Evolutionary conservation across 1,284 basidiomycete species (phyloP).

Genomic region (Trametes polyzona): DNA sequence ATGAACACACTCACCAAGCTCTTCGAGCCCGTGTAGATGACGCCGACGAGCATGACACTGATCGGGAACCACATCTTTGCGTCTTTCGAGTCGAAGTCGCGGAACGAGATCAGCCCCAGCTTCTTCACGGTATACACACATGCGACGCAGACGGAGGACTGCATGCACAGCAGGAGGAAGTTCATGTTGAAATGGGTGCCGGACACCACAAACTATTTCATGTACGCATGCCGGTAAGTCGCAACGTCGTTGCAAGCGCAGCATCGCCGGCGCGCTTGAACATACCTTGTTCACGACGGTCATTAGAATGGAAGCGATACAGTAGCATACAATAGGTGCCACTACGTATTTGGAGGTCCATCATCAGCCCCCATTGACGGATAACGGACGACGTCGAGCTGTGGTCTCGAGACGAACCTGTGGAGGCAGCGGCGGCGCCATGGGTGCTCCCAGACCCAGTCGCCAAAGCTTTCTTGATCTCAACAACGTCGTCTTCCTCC

Average conservation of each 20-base stretch:
- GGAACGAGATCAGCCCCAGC: slow-evolving; percentile 86
- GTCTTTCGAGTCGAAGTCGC: slow-evolving; percentile 84
- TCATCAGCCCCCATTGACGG: not conserved
- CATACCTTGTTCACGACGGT: slow-evolving; percentile 95
- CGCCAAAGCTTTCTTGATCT: slow-evolving; percentile 65
- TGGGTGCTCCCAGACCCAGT: slow-evolving; percentile 45
- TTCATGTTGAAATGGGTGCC: slow-evolving; percentile 96
- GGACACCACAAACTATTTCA: slow-evolving; percentile 87
- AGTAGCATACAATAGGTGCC: slow-evolving; percentile 88
- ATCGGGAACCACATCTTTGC: slow-evolving; percentile 96
- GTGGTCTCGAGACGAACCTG: slow-evolving; percentile 39
- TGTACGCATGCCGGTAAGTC: not conserved
- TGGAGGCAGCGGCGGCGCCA: slow-evolving; percentile 40
- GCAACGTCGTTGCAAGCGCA: not conserved
- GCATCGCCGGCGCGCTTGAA: too few species aligned
- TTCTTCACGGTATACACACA: slow-evolving; percentile 81
- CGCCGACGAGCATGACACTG: slow-evolving; percentile 88
- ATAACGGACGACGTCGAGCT: not conserved
- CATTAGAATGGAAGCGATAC: slow-evolving; percentile 95
- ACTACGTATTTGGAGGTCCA: slow-evolving; percentile 43
- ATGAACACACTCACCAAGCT: slow-evolving; percentile 79
- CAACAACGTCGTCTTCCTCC: slow-evolving; percentile 55
- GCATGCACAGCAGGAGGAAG: slow-evolving; percentile 91
- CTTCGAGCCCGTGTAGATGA: slow-evolving; percentile 99
- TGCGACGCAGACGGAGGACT: slow-evolving; percentile 84